Base-by-base conservation (phyloP, 2,329 filamentous ascomycete species). In the Emmonsiellopsis sp. region DNA sequence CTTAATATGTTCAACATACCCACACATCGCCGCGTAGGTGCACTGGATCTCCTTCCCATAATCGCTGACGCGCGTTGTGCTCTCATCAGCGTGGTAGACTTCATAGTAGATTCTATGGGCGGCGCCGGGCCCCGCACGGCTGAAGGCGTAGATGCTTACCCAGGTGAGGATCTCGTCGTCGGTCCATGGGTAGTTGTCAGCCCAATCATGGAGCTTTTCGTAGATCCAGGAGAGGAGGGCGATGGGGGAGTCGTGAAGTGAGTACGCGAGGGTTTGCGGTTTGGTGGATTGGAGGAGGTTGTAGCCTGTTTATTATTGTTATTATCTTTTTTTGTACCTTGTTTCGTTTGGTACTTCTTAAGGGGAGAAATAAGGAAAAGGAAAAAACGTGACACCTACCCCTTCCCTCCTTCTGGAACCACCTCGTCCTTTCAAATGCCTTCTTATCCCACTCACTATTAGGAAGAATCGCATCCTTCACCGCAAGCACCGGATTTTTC, bases 201-300 rank as follows among this genome's bases (percentile, higher is more conserved):
- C 83, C 87, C 87, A 92, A 60, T 87, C 83, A 59, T 85, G 81
- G 38, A 92, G 70, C 65, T 92, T 92, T 69, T 92, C 88, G 59
- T 87, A 87, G 35, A 92, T 83, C 88, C 88, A 93, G 0, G 85
- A 81, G 1, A 92, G 73, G 2, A 89, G 70, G 0, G 79, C 85
- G 0, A 87, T 79, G 0, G 87, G 88, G 6, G 79, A 84, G 64
- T 90, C 86, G 0, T 80, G 76, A 2, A 91, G 73, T 0, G 76
- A 82, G 62, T 87, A 88, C 0, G 83, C 84, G 0, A 91, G 64
- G 0, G 87, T 92, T 50, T 88, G 82, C 0, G 88, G 87, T 54
- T 85, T 84, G 0, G 86, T 89, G 10, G 71, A 70, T 60, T 89
- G 85, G 55, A 79, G 69, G 1, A 74, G 55, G 57, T 78, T 75